These are phyloP conservation scores for Phaffomyces thermotolerans DNA, from an alignment of 805 yeast species.

Conservation along the genomic window DNA sequence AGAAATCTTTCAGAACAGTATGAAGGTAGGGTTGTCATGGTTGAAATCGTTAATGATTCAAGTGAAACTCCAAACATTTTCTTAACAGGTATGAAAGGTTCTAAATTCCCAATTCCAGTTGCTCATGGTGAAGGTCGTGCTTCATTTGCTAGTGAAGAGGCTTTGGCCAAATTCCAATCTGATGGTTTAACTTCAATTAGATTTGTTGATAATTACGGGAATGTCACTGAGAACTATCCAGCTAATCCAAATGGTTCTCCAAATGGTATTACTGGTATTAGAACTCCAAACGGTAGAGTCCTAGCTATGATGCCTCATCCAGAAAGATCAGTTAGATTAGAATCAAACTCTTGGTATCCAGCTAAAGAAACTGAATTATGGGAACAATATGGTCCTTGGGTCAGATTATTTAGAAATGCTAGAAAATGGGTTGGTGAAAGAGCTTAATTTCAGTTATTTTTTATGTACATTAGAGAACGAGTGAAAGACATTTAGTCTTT, in stretches of 20 bases:
- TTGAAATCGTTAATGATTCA: conserved; percentile 57
- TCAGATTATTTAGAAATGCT: conserved; percentile 84
- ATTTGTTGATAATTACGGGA: conserved; percentile 88
- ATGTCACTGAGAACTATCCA: conserved; percentile 76
- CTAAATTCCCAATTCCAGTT: conserved; percentile 90
- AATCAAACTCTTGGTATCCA: conserved; percentile 90
- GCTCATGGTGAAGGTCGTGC: conserved; percentile 99
- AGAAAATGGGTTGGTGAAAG: conserved; percentile 77
- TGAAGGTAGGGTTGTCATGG: conserved; percentile 90
- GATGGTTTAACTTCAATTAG: conserved; percentile 58
- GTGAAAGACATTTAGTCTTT: neutral
- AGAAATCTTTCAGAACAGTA: conserved; percentile 89
- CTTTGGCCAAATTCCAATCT: conserved; percentile 41
- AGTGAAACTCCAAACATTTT: conserved; percentile 50
- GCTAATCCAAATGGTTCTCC: conserved; percentile 96
- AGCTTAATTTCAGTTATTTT: neutral
- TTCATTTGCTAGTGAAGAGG: conserved; percentile 43
- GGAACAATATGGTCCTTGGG: conserved; percentile 93
- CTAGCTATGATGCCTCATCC: conserved; percentile 99
- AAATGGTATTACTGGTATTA: conserved; percentile 86
- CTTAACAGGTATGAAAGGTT: conserved; percentile 87
- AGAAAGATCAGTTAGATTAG: conserved; percentile 85
- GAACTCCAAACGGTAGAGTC: conserved; percentile 88
- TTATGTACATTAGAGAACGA: neutral
- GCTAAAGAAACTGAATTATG: conserved; percentile 48